A percentile compares a stretch with the other conserved stretches of the same genome.
Evolutionary conservation across 2,329 filamentous ascomycete genomes (phyloP).

Genomic region (Colletotrichum sp.): DNA sequence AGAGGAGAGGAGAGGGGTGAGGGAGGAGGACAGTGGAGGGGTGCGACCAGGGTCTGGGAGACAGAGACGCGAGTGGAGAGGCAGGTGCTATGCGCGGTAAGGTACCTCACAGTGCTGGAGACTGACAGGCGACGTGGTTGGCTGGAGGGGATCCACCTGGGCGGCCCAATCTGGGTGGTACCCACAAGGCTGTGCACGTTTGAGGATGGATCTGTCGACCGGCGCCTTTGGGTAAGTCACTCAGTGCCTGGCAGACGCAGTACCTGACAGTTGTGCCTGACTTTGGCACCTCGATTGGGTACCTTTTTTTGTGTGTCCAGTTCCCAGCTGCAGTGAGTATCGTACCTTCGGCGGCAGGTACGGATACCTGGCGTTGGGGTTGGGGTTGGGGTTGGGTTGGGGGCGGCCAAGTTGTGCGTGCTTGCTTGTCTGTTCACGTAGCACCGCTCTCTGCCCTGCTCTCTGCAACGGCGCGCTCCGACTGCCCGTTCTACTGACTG

Average conservation of each 20-base stretch:
- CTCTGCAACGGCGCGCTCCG: slow-evolving; percentile 17
- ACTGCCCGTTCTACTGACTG: not conserved
- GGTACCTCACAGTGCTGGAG: not conserved
- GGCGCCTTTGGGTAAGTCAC: not conserved
- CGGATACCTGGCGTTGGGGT: not conserved
- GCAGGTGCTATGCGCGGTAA: not conserved
- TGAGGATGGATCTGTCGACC: slow-evolving; percentile 21
- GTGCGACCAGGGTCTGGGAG: not conserved
- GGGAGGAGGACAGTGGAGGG: not conserved
- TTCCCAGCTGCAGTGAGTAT: not conserved
- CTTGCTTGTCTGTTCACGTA: not conserved
- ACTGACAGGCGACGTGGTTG: not conserved
- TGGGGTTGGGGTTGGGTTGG: not conserved
- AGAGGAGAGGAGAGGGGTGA: not conserved
- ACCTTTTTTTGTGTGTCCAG: not conserved
- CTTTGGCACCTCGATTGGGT: not conserved
- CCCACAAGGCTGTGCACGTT: slow-evolving; percentile 27
- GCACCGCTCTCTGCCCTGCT: not conserved
- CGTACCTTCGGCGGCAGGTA: not conserved
- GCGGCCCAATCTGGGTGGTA: slow-evolving; percentile 13
- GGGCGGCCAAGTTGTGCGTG: not conserved
- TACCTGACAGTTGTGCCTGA: not conserved
- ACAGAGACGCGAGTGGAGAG: not conserved
- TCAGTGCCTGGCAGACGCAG: not conserved
- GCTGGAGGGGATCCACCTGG: not conserved